Conservation (phyloP, 345 rosid species). For the Sisymbrium irio region DNA sequence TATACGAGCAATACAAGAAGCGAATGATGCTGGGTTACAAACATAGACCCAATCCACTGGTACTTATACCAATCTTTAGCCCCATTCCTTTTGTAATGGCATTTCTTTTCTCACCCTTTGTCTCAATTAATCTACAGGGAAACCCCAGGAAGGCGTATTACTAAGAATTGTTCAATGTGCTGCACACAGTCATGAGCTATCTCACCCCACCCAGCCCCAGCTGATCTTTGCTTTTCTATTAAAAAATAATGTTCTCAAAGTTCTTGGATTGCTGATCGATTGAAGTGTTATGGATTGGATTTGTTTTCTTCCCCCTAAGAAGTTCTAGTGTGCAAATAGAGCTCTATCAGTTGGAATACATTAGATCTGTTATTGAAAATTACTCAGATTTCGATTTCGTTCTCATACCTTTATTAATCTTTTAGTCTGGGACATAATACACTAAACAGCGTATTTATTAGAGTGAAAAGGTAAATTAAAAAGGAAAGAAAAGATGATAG, state of each 20-base stretch:
- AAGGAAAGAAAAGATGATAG: neutral
- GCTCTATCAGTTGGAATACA: neutral
- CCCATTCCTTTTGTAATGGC: neutral
- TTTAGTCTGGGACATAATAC: conserved; percentile 5
- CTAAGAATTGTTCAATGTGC: conserved; percentile 1
- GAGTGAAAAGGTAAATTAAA: conserved; percentile 1
- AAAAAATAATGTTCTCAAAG: neutral
- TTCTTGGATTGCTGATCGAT: conserved; percentile 2
- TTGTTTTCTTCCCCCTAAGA: neutral
- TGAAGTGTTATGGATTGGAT: conserved; percentile 25
- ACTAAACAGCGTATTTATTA: conserved; percentile 19
- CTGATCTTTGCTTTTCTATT: conserved; percentile 15
- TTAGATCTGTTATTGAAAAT: neutral
- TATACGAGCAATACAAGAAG: conserved; percentile 98
- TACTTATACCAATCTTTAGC: conserved; percentile 23
- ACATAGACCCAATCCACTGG: conserved; percentile 95
- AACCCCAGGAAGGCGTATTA: conserved; percentile 42
- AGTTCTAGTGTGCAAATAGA: conserved; percentile 6
- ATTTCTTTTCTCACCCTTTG: neutral
- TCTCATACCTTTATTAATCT: conserved; percentile 17
- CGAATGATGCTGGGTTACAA: conserved; percentile 99
- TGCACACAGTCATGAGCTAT: conserved; percentile 9
- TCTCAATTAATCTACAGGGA: conserved; percentile 20
- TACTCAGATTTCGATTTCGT: neutral
- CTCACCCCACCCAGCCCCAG: neutral